These are phyloP conservation scores for Trichophyton simii DNA, from an alignment of 2,329 filamentous ascomycete species.

Conservation along the genomic window DNA sequence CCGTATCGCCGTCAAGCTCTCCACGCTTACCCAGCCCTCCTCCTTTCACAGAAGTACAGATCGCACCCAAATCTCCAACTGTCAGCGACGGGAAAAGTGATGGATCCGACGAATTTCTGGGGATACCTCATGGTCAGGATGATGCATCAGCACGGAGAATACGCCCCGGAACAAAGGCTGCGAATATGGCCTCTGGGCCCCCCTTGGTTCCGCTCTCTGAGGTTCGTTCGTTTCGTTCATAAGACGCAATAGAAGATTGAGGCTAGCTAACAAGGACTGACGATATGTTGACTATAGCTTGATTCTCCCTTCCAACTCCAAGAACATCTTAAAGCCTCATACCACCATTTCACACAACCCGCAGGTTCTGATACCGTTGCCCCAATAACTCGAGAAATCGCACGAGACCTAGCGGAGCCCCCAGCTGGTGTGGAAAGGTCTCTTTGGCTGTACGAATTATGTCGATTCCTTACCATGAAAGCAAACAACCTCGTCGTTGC, in stretches of 20 bases:
- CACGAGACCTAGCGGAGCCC: conserved; percentile 62
- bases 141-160: conserved; percentile 71
- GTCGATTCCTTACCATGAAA: conserved; percentile 87
- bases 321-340: conserved; percentile 87
- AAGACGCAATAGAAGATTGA: background rate
- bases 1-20: conserved; percentile 53
- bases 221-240: conserved; percentile 36
- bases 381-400: conserved; percentile 64
- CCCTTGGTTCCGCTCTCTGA: conserved; percentile 75
- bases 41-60: conserved; percentile 86
- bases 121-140: conserved; percentile 48
- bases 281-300: conserved; percentile 46
- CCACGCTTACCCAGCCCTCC: conserved; percentile 90
- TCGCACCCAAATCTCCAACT: conserved; percentile 64
- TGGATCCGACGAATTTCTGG: conserved; percentile 40
- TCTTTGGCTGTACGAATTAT: conserved; percentile 95
- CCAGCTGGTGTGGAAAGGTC: conserved; percentile 72
- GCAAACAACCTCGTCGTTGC: conserved; percentile 86
- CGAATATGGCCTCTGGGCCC: conserved; percentile 84
- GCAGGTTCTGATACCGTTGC: conserved; percentile 45
- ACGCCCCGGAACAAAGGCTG: conserved; percentile 80
- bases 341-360: conserved; percentile 65
- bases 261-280: conserved; percentile 3
- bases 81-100: conserved; percentile 48
- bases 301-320: conserved; percentile 96